Base-by-base conservation (phyloP, 163 green algal species). In the Volvox carteri region DNA sequence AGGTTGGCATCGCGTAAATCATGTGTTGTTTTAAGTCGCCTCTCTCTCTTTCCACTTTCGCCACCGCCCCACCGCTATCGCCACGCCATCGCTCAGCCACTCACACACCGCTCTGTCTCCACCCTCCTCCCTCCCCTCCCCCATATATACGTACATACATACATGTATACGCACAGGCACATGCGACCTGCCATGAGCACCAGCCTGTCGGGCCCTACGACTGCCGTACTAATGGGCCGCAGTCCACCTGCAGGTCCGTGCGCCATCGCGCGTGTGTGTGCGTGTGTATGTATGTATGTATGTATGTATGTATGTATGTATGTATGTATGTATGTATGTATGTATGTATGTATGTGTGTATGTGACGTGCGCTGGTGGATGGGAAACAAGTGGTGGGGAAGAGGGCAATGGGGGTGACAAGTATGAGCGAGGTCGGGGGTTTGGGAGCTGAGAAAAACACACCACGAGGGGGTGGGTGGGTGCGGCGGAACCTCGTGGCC, bases 201-300 rank as follows among this genome's bases (percentile, higher is more conserved):
- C 8, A 65, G 75, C 2, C 28, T 84, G 75, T 84, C 68, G 48
- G 75, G 75, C 75, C n/a, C n/a, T n/a, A n/a, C n/a, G n/a, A 73
- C 18, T 25, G 44, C 30, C 23, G 33, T 39, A 11, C 41, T n/a
- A n/a, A n/a, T 35, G 33, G 77, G 77, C 1, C 77, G 77, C 54
- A 73, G 77, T 56, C 50, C 50, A 35, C 50, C 77, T 16, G 77
- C 14, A 65, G 54, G 54, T 65, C n/a, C n/a, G n/a, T n/a, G n/a
- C n/a, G n/a, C n/a, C n/a, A n/a, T n/a, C n/a, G n/a, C n/a, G n/a
- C n/a, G n/a, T n/a, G n/a, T n/a, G n/a, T n/a, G n/a, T n/a, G n/a
- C n/a, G n/a, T n/a, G 9, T 30, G 68, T 77, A 14, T 6, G 68
- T 6, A 42, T 65, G 54, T 65, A 11, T 65, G 54, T 65, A 23